These are phyloP conservation scores for Wallacemonas sp. DNA, from an alignment of 208 protist genomes.

Conservation along the genomic window DNA sequence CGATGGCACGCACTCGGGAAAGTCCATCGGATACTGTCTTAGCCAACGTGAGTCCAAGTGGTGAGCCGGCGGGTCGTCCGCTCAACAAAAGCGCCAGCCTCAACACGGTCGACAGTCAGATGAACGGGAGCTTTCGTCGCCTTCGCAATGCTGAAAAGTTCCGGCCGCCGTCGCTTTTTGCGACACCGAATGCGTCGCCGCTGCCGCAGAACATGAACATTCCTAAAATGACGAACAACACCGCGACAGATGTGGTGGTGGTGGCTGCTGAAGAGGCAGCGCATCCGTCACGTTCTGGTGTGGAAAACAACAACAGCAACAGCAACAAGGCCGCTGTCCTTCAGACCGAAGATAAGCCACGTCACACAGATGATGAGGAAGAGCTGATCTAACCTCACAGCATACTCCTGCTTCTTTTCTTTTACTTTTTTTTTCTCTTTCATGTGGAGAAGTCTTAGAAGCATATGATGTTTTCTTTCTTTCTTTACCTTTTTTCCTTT, in stretches of 20 bases:
- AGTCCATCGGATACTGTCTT: too few species aligned
- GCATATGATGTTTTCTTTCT: not conserved
- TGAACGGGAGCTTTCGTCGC: not conserved
- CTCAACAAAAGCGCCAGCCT: conserved; percentile 7
- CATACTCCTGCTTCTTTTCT: not conserved
- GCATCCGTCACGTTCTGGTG: too few species aligned
- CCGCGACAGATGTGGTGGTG: not conserved
- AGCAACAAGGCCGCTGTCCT: too few species aligned
- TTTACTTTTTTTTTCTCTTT: conserved; percentile 1
- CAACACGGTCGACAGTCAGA: not conserved
- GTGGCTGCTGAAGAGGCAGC: not conserved
- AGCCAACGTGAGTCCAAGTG: too few species aligned
- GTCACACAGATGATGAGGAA: not conserved
- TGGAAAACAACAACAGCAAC: too few species aligned
- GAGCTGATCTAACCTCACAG: not conserved
- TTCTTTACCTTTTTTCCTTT: conserved; percentile 2
- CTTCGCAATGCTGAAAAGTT: conserved; percentile 10
- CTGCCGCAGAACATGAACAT: not conserved
- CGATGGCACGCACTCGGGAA: not conserved
- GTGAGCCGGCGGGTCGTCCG: too few species aligned
- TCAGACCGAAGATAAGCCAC: conserved; percentile 6
- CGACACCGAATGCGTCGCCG: conserved; percentile 1
- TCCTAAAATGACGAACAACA: not conserved
- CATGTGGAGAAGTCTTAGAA: not conserved
- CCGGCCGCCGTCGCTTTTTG: conserved; percentile 13